A percentile compares a stretch with the other conserved stretches of the same genome.
Evolutionary conservation across 306 rosid species (phyloP).

Genomic region (Begonia masoniana): DNA sequence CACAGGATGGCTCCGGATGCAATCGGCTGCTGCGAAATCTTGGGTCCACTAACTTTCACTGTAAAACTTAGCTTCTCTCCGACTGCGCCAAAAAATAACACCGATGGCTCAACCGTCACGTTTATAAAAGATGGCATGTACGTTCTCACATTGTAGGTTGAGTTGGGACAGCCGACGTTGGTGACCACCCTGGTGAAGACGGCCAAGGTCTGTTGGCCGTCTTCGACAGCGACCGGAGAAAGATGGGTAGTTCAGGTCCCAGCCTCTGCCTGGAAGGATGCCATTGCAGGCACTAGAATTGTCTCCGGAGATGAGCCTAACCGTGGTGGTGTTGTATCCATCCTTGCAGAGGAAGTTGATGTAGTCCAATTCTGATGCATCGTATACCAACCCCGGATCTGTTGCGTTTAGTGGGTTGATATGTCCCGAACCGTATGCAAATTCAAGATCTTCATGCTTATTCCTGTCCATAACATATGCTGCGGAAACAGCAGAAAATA

Average conservation of each 20-base stretch:
- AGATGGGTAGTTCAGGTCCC: conserved; percentile 24
- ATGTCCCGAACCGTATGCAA: conserved; percentile 24
- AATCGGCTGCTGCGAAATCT: conserved; percentile 7
- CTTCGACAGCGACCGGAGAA: conserved; percentile 18
- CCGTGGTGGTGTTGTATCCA: conserved; percentile 18
- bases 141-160: conserved; percentile 5
- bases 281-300: conserved; percentile 7
- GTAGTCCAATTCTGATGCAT: conserved; percentile 6
- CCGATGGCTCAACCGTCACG: conserved; percentile 1
- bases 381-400: conserved; percentile 15
- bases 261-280: conserved; percentile 13
- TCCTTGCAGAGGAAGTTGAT: conserved; percentile 16
- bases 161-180: conserved; percentile 18
- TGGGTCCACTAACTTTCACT: conserved; percentile 7
- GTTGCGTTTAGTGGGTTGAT: conserved; percentile 11
- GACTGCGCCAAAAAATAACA: conserved; percentile 9
- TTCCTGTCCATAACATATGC: conserved; percentile 16
- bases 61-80: conserved; percentile 10
- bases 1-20: conserved; percentile 9
- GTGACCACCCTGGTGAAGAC: conserved; percentile 15
- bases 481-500: neutral
- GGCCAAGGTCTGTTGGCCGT: conserved; percentile 7
- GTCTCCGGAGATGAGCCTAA: conserved; percentile 18
- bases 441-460: conserved; percentile 17
- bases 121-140: neutral